Percentiles rank a stretch among this genome's conserved stretches.
Conservation (phyloP, 805 yeast genomes). For the Saccharomyces kudriavzevii region DNA sequence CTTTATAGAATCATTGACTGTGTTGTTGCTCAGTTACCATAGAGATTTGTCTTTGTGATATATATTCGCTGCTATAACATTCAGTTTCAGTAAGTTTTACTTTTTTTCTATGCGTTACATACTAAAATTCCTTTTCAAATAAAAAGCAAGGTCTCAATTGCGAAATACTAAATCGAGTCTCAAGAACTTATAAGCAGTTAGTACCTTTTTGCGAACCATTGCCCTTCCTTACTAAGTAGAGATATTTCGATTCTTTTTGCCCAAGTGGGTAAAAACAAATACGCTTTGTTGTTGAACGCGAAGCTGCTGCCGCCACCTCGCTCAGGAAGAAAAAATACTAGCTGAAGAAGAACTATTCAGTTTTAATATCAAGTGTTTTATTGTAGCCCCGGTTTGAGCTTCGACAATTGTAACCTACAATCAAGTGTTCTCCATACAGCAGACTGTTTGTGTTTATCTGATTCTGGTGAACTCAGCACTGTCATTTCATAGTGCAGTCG, state of each 20-base stretch:
- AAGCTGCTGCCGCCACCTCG: background rate
- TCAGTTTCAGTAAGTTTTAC: too few relatives aligned
- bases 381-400: background rate
- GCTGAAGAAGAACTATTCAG: background rate
- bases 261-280: background rate
- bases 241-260: background rate
- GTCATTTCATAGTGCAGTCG: background rate
- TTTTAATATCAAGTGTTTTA: background rate
- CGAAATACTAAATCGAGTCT: background rate
- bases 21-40: slow-evolving; percentile 31
- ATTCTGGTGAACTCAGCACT: background rate
- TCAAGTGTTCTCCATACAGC: background rate
- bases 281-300: background rate
- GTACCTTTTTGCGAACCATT: background rate
- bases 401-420: background rate
- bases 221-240: background rate
- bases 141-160: too few relatives aligned
- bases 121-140: too few relatives aligned
- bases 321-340: background rate
- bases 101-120: too few relatives aligned
- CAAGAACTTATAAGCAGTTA: background rate
- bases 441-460: background rate
- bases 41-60: background rate
- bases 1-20: slow-evolving; percentile 37
- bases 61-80: too few relatives aligned